Conservation (phyloP, 192 early-diverging fungal genomes). For the Rhizoclosmatium globosum region DNA sequence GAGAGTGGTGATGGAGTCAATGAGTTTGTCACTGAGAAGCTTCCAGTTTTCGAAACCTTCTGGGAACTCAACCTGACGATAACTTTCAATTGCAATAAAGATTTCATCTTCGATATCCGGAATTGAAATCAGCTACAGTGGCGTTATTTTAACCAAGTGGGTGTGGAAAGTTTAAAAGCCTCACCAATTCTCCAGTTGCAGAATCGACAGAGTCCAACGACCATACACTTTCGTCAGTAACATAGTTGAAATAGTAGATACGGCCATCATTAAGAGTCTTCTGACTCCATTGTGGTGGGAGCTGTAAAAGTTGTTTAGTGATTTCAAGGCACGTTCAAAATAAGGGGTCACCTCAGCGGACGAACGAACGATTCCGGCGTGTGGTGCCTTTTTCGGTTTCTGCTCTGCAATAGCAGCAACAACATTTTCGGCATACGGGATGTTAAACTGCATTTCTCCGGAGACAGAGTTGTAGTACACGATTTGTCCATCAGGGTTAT, state of each 20-base stretch:
- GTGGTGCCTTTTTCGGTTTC: slow-evolving; percentile 12
- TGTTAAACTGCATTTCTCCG: slow-evolving; percentile 63
- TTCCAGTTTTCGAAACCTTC: slow-evolving; percentile 44
- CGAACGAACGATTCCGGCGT: not conserved
- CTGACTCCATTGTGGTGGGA: slow-evolving; percentile 69
- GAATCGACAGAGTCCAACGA: slow-evolving; percentile 42
- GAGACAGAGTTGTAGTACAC: slow-evolving; percentile 54
- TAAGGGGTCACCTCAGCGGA: not conserved
- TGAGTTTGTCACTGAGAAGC: slow-evolving; percentile 49
- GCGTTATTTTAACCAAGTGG: not conserved
- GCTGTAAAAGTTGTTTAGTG: slow-evolving; percentile 11
- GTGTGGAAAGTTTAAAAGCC: not conserved
- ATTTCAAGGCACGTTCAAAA: not conserved
- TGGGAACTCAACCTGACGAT: slow-evolving; percentile 12
- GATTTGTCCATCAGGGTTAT: slow-evolving; percentile 61
- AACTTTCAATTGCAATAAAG: not conserved
- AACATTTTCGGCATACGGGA: slow-evolving; percentile 43
- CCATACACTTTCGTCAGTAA: slow-evolving; percentile 74
- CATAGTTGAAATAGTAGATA: slow-evolving; percentile 72
- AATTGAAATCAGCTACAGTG: slow-evolving; percentile 11
- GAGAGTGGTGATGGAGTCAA: slow-evolving; percentile 49
- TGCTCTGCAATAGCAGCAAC: not conserved
- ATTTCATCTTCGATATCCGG: slow-evolving; percentile 48
- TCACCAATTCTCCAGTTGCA: slow-evolving; percentile 53
- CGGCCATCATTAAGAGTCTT: slow-evolving; percentile 65